Conservation (phyloP, 768 basidiomycete species). For the Favolaschia claudopus region DNA sequence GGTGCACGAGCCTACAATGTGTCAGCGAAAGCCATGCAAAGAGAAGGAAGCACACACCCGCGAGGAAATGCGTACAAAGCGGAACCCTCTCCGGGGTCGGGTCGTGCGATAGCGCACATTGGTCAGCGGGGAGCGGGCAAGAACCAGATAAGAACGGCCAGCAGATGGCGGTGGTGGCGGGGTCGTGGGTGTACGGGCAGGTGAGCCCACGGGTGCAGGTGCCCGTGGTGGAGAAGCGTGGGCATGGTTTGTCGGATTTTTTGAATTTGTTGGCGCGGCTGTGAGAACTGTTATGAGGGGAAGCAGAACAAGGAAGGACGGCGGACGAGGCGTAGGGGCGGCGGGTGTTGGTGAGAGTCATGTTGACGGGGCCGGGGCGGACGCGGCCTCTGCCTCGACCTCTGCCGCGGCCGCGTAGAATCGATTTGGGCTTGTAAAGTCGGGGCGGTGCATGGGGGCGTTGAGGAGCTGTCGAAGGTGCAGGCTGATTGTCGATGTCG, state of each 20-base stretch:
- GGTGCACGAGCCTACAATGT: no score
- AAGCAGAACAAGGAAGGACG: constrained; percentile 47
- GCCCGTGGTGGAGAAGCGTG: constrained; percentile 94
- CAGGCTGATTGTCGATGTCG: constrained; percentile 34
- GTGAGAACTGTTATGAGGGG: no score
- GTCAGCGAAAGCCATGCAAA: neutral
- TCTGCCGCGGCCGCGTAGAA: constrained; percentile 53
- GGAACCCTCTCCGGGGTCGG: constrained; percentile 96
- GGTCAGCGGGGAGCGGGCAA: constrained; percentile 78
- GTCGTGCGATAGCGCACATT: constrained; percentile 91
- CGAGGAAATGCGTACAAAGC: constrained; percentile 93
- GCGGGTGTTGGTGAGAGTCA: constrained; percentile 76
- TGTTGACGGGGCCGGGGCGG: constrained; percentile 48
- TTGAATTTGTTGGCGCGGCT: constrained; percentile 57
- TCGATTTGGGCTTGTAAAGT: constrained; percentile 69
- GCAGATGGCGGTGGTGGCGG: constrained; percentile 94
- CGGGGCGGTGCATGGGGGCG: constrained; percentile 66
- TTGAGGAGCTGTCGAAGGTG: constrained; percentile 37
- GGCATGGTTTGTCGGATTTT: constrained; percentile 86
- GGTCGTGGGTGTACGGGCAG: constrained; percentile 93
- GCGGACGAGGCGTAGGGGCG: constrained; percentile 64
- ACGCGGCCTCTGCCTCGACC: no score
- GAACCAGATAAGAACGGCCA: constrained; percentile 87
- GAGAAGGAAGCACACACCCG: constrained; percentile 49
- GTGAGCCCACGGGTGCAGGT: constrained; percentile 91